Evolutionary conservation across 305 asterid species (phyloP), one percentile per base, ranked within the genome.

Genomic region (Plantago coronopus): DNA sequence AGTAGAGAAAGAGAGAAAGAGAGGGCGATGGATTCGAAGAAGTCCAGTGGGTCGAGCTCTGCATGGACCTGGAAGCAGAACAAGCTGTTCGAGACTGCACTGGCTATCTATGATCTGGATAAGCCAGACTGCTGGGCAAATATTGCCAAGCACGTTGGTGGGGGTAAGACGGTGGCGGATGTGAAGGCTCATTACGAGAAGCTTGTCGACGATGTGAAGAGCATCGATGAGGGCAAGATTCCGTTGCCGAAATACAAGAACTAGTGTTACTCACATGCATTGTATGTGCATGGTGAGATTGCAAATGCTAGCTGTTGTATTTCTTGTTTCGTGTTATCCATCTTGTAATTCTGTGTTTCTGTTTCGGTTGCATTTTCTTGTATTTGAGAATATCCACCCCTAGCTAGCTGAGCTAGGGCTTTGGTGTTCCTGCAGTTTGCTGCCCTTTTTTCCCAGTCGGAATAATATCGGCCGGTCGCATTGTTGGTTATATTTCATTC

Each of bases 41-140:
- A 31, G 38, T 31, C 38, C 1, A 31, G 38, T 31, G 74, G 69
- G 7, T 79, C 89, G 3, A 71, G 66, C 46, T 74, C 85, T 15
- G 54, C 77, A 0, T 87, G 95, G 95, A 84, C 84, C 0, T 42
- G 62, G 7, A 61, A 62, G 74, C 76, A 84, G 68, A 87, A 87
- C 79, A 82, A 84, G 79, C 59, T 67, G 68, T 87, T 87, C 49
- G 95, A 87, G 74, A 78, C 75, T 50, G 90, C 90, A 18, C 57
- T 87, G 69, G 86, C 85, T 0, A 60, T 60, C 17, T 80, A 64
- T 46, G 77, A 77, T 72, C 74, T 31, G 64, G 79, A 84, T 40
- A 51, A 79, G 0, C 90, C 94, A 0, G 87, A 82, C 42, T 16
- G 85, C 19, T 87, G 91, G 87, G 81, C 69, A 37, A 82, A 79